Base-by-base conservation (phyloP, 352 stramenopile genomes). In the Albugo laibachii region DNA sequence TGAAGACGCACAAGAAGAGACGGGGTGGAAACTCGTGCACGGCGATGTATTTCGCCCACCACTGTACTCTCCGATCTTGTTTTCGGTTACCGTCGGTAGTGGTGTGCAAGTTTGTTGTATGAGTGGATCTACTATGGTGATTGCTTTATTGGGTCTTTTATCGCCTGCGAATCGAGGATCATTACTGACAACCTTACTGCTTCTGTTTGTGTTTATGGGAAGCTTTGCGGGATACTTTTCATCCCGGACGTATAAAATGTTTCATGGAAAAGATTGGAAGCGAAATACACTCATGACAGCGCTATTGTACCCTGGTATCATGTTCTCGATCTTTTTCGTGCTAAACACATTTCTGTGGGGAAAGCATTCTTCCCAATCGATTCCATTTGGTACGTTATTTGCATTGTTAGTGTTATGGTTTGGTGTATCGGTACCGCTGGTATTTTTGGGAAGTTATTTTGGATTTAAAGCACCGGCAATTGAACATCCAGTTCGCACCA, bases 41-140 rank as follows among this genome's bases (percentile, higher is more conserved):
- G 91, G 88, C 16, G 92, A 97, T 59, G 88, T 99, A n/a, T 99
- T 99, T 67, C 87, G 96, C 40, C 93, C 94, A 48, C 96, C 96
- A 20, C 62, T 87, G 42, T 76, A 72, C 49, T 84, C 75, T 49
- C 91, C 92, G 3, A 87, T 98, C 83, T 55, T 97, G 24, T 95
- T 98, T 45, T 89, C 88, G 36, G 83, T 98, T 20, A 65, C 95
- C 53, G 88, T 97, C 14, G 95, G 95, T 43, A 97, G 86, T 14
- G 95, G 95, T 38, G 80, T 93, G 16, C 95, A 99, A 62, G 91
- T 99, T 51, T 95, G 91, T 43, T 73, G 53, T 45, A 97, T 97
- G 73, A 93, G 94, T 53, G 72, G 95, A 31, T 72, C 79, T 13
- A 98, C 67, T 19, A 60, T 80, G 35, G 56, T 74, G 11, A 40